Evolutionary conservation across 2,329 filamentous ascomycete species (phyloP), one percentile per base, ranked within the genome.

Genomic region (Hypoxylon sp.): DNA sequence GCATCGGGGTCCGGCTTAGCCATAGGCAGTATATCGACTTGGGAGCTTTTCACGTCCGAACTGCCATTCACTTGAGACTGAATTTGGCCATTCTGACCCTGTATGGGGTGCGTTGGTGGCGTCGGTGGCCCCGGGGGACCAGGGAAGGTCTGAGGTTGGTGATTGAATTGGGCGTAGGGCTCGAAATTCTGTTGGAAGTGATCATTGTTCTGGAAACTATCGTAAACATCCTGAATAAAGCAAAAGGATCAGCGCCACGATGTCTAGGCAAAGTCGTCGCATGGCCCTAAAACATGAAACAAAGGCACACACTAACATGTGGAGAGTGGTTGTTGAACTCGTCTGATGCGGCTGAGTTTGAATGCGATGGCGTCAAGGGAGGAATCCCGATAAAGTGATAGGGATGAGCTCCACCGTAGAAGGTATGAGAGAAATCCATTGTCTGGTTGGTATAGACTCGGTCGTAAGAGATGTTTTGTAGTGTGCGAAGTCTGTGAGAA

Each of bases 341-440:
- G 61, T 87, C 85, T 37, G 85, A 86, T 27, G 79, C 78, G 46
- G 82, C 82, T 59, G 85, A 85, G 71, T 84, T 84, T 61, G 85
- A 84, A 75, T 85, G 82, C 61, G 85, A 85, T 29, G 85, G 85
- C 67, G 85, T 87, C 74, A 86, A 74, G 50, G 84, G 84, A 61
- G 82, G 79, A 57, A 87, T 82, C 68, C 81, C 80, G 74, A 87
- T 81, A 74, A 87, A 87, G 71, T 83, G 84, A 77, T 85, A 87
- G 52, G 83, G 79, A 78, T 85, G 83, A 64, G 80, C 74, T 73
- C 79, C 80, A 53, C 81, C 70, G 71, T 80, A 84, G 75, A 85
- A 87, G 47, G 81, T 76, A 68, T 84, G 85, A 48, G 83, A 80
- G 76, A 84, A 88, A 74, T 87, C 84, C 85, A 88, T 87, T 52